Conservation (phyloP, 768 basidiomycete species). For the Daedaleopsis nitida region DNA sequence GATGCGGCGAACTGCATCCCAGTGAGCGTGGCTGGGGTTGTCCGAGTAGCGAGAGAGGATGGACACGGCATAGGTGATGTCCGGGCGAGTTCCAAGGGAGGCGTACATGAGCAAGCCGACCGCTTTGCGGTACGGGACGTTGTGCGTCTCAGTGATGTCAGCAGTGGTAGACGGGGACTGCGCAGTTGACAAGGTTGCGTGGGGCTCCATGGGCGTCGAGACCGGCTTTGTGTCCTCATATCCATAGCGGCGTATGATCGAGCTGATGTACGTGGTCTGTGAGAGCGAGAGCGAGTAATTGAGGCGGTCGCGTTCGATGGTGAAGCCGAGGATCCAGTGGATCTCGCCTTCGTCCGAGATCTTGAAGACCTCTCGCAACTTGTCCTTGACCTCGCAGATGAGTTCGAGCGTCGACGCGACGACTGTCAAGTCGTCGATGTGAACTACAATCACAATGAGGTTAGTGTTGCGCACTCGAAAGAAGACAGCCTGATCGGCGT, state of each 20-base stretch:
- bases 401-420: too few relatives aligned
- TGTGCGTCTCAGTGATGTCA: slow-evolving; percentile 4
- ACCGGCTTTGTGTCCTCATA: slow-evolving; percentile 30
- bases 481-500: too few relatives aligned
- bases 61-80: slow-evolving; percentile 26
- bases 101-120: too few relatives aligned
- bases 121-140: too few relatives aligned
- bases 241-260: slow-evolving; percentile 32
- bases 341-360: slow-evolving; percentile 9
- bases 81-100: too few relatives aligned
- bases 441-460: too few relatives aligned
- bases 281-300: slow-evolving; percentile 22
- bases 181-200: slow-evolving; percentile 24
- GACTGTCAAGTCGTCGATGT: too few relatives aligned
- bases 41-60: slow-evolving; percentile 22
- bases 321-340: slow-evolving; percentile 26
- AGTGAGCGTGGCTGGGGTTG: slow-evolving; percentile 23
- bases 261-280: slow-evolving; percentile 35
- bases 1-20: slow-evolving; percentile 22
- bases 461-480: too few relatives aligned
- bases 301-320: slow-evolving; percentile 22
- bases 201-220: slow-evolving; percentile 35
- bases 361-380: not conserved
- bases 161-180: slow-evolving; percentile 1
- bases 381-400: too few relatives aligned